phyloP scores from a whole-genome alignment of 352 stramenopile genomes.

The Phytophthora ohioensis region DNA sequence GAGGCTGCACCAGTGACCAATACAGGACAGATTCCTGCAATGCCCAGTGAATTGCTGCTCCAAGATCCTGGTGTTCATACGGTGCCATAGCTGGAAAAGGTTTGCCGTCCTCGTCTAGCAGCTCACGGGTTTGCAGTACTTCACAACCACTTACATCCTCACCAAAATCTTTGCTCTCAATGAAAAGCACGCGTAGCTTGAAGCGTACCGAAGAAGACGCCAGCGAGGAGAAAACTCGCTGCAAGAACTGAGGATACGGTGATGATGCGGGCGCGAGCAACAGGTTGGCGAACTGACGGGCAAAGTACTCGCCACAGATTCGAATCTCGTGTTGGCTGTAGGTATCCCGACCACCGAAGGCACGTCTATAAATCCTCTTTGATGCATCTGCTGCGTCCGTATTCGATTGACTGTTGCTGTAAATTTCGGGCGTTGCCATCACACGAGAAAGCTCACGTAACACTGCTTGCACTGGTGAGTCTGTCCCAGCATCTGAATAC shows the following conservation, averaged over 20 bases:
- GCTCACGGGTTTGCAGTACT: slow-evolving; percentile 14
- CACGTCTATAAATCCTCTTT: slow-evolving; percentile 37
- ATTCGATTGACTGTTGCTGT: slow-evolving; percentile 1
- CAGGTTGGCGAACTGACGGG: slow-evolving; percentile 57
- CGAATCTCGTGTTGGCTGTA: slow-evolving; percentile 56
- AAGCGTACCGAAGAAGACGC: slow-evolving; percentile 65
- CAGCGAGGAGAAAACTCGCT: slow-evolving; percentile 61
- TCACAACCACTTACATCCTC: slow-evolving; percentile 18
- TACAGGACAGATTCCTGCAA: slow-evolving; percentile 65
- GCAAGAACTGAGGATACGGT: slow-evolving; percentile 45
- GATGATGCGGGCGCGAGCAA: slow-evolving; percentile 9
- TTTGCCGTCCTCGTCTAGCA: slow-evolving; percentile 35
- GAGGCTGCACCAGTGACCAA: slow-evolving; percentile 38
- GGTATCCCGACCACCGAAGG: slow-evolving; percentile 41
- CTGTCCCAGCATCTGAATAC: slow-evolving; percentile 1
- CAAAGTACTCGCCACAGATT: slow-evolving; percentile 51
- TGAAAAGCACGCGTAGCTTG: slow-evolving; percentile 69
- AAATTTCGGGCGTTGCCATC: slow-evolving; percentile 32
- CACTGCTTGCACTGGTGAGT: slow-evolving; percentile 7
- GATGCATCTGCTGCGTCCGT: not conserved
- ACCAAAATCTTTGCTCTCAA: slow-evolving; percentile 58
- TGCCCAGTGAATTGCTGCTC: slow-evolving; percentile 76
- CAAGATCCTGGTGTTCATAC: slow-evolving; percentile 81
- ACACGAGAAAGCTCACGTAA: slow-evolving; percentile 32
- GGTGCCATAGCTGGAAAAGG: slow-evolving; percentile 42